These are phyloP conservation scores for Rutstroemia sp. DNA, from an alignment of 2,329 filamentous ascomycete species.

Conservation along the genomic window DNA sequence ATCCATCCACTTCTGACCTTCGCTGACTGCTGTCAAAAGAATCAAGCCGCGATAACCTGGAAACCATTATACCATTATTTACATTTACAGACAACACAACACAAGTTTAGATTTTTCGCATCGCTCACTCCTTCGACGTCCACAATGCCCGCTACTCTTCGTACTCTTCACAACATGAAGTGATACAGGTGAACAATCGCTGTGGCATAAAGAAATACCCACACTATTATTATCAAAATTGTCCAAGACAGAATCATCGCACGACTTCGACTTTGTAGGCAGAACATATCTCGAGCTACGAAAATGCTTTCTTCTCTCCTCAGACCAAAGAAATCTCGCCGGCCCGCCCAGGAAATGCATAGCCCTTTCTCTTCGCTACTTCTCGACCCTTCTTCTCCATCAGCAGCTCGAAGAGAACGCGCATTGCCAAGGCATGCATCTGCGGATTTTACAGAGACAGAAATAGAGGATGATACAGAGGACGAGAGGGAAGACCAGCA, in stretches of 20 bases:
- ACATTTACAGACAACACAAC: too few species aligned
- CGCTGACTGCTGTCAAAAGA: background rate
- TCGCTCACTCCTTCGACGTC: too few species aligned
- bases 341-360: conserved; percentile 20
- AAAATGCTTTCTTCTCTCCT: conserved; percentile 33
- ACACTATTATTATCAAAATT: background rate
- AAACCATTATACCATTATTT: background rate
- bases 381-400: conserved; percentile 21
- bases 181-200: background rate
- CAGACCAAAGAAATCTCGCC: conserved; percentile 28
- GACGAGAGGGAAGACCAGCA: conserved; percentile 11
- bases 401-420: conserved; percentile 15
- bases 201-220: background rate
- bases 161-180: background rate
- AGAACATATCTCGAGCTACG: background rate
- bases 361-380: conserved; percentile 30
- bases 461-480: conserved; percentile 38
- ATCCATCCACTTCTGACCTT: conserved; percentile 1
- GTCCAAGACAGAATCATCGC: background rate
- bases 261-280: background rate
- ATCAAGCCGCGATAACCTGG: conserved; percentile 1
- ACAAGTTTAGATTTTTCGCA: too few species aligned
- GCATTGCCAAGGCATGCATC: conserved; percentile 36
- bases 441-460: conserved; percentile 58
- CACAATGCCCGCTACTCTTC: too few species aligned